Conservation (phyloP, 1,284 basidiomycete species). For the Cystobasidium slooffiae region DNA sequence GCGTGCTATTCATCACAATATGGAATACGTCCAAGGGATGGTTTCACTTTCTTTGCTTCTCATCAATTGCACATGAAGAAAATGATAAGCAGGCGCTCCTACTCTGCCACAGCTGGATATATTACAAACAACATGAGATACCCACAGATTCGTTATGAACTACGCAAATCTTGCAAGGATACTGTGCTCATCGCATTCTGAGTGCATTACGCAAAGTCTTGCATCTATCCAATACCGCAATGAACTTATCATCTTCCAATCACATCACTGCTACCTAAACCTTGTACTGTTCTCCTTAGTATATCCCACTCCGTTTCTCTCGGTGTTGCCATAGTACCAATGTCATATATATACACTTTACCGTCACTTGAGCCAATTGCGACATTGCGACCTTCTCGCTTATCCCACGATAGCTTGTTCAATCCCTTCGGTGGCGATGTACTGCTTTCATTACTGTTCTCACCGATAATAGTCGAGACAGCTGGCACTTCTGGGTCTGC, state of each 20-base stretch:
- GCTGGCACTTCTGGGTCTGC: constrained; percentile 88
- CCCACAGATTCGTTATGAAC: too few relatives aligned
- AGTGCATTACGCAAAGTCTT: not conserved
- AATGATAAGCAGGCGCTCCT: too few relatives aligned
- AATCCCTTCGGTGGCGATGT: constrained; percentile 73
- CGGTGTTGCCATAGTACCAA: constrained; percentile 42
- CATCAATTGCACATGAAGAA: too few relatives aligned
- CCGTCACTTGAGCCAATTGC: constrained; percentile 92
- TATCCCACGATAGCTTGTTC: constrained; percentile 95
- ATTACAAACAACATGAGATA: too few relatives aligned
- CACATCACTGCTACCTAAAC: constrained; percentile 20
- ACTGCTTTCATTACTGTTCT: constrained; percentile 56
- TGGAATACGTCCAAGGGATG: not conserved
- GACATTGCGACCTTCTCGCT: constrained; percentile 77
- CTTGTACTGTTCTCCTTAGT: constrained; percentile 33
- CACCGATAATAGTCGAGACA: constrained; percentile 65
- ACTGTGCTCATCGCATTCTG: not conserved
- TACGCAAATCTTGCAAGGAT: too few relatives aligned
- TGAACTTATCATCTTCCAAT: constrained; percentile 18
- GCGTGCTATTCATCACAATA: not conserved
- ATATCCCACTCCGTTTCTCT: constrained; percentile 46
- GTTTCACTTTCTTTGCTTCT: too few relatives aligned
- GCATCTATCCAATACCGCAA: not conserved
- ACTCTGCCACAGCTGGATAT: too few relatives aligned
- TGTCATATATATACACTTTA: constrained; percentile 70